A percentile compares a stretch with the other conserved stretches of the same genome.
phyloP scores from a whole-genome alignment of 345 rosid species.

The Tarenaya hassleriana region DNA sequence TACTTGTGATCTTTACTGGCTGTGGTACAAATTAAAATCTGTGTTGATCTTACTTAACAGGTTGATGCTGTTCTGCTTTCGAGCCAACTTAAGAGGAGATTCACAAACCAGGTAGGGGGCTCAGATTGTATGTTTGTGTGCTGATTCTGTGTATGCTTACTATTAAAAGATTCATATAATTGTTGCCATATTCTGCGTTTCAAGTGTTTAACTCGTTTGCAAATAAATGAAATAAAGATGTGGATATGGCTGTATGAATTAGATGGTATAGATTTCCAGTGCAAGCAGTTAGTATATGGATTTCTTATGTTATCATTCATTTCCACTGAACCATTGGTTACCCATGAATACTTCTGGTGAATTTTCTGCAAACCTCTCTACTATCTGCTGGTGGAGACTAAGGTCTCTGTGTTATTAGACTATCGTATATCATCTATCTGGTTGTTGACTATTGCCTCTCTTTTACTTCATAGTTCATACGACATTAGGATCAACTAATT shows the following conservation, averaged over 20 bases:
- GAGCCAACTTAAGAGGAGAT: slow-evolving; percentile 70
- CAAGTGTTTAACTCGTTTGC: slow-evolving; percentile 4
- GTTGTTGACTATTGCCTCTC: slow-evolving; percentile 5
- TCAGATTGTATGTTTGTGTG: background rate
- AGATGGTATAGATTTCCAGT: slow-evolving; percentile 16
- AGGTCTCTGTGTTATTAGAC: background rate
- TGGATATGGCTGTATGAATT: slow-evolving; percentile 1
- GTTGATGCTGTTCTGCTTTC: slow-evolving; percentile 88
- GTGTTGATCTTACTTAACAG: slow-evolving; percentile 31
- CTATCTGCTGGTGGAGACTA: background rate
- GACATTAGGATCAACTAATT: slow-evolving; percentile 1
- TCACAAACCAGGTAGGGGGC: slow-evolving; percentile 57
- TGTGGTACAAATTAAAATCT: slow-evolving; percentile 7
- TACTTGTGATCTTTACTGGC: slow-evolving; percentile 8
- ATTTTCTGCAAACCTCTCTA: slow-evolving; percentile 2
- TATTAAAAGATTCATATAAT: background rate
- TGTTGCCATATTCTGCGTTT: background rate
- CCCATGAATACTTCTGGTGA: slow-evolving; percentile 14
- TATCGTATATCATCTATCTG: slow-evolving; percentile 8
- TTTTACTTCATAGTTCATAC: slow-evolving; percentile 1
- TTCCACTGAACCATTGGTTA: slow-evolving; percentile 5
- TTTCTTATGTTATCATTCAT: background rate
- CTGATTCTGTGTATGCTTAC: background rate
- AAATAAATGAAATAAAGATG: slow-evolving; percentile 4
- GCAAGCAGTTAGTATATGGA: slow-evolving; percentile 10